A percentile compares a stretch with the other conserved stretches of the same genome.
phyloP scores from a whole-genome alignment of 257 asterid genomes.

The Gynochthodes officinalis region DNA sequence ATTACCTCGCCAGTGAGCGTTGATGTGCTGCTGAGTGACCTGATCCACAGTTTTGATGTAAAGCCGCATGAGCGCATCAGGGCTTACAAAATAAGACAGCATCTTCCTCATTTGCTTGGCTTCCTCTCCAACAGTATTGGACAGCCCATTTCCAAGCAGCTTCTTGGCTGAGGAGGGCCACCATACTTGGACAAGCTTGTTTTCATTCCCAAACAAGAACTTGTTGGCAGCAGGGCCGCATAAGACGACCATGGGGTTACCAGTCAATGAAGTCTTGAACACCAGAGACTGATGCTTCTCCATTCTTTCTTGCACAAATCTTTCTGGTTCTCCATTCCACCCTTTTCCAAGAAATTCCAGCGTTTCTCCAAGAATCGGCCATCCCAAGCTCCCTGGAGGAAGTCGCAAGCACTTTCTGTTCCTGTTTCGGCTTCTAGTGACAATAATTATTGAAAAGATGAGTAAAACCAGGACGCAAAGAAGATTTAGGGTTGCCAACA shows the following conservation, averaged over 20 bases:
- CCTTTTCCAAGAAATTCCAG: constrained; percentile 19
- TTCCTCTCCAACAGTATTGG: constrained; percentile 53
- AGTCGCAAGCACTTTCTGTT: constrained; percentile 12
- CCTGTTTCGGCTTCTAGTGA: background rate
- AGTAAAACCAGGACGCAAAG: background rate
- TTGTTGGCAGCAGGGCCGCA: constrained; percentile 50
- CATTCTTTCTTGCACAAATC: constrained; percentile 31
- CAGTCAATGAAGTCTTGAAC: constrained; percentile 38
- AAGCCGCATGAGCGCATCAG: constrained; percentile 55
- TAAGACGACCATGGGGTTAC: constrained; percentile 37
- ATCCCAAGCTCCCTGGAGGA: constrained; percentile 42
- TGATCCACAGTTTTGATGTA: constrained; percentile 58
- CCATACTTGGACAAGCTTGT: constrained; percentile 62
- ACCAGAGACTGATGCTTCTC: constrained; percentile 30
- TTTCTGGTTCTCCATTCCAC: constrained; percentile 24
- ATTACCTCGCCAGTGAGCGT: constrained; percentile 60
- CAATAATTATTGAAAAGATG: background rate
- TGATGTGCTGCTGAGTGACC: constrained; percentile 55
- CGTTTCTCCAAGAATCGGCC: constrained; percentile 44
- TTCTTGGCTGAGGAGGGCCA: constrained; percentile 55
- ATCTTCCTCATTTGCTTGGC: constrained; percentile 60
- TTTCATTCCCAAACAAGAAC: constrained; percentile 61
- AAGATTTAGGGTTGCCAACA: no score
- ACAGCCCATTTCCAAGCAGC: constrained; percentile 50
- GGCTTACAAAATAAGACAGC: constrained; percentile 52